Evolutionary conservation across 2,329 filamentous ascomycete species (phyloP), one percentile per base, ranked within the genome.

Genomic region (Clathrospora elynae): DNA sequence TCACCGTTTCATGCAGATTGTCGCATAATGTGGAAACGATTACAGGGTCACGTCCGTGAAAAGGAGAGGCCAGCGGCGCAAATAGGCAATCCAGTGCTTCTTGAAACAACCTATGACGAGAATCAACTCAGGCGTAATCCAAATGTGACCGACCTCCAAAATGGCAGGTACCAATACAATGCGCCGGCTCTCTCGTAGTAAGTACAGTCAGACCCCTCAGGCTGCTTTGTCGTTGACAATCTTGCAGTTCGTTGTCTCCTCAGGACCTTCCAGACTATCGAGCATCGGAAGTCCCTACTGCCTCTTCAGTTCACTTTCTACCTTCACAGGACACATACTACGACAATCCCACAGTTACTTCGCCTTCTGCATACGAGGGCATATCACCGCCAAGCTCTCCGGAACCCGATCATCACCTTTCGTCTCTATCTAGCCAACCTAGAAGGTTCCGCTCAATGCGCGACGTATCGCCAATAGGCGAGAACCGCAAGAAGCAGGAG

Each of bases 261-360:
- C 43, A 51, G 16, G 55, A 59, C 32, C 47, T 53, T 29, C 53
- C 51, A 25, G 47, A 58, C 26, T 59, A 62, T 24, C 57, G 55
- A 38, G 47, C 48, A 2, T 65, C 65, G 6, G 57, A 63, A 44
- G 56, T 58, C 6, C 59, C 61, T 6, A 65, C 66, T 24, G 57
- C 62, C 14, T 85, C 84, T 20, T 86, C 85, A 11, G 55, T 83
- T 32, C 86, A 87, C 63, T 82, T 83, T 31, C 77, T 80, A 62
- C 76, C 73, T 30, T 81, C 75, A 47, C 75, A 76, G 10, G 53
- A 58, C 17, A 14, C 51, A 13, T 55, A 63, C 35, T 51, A 58
- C 46, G 46, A 61, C 16, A 51, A 62, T 17, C 51, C 49, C n/a
- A 38, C 53, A 9, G 38, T 50, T 16, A 35, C 41, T 22, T 41